Evolutionary conservation across 768 basidiomycete species (phyloP).

Genomic region (Clitopilus passeckerianus): DNA sequence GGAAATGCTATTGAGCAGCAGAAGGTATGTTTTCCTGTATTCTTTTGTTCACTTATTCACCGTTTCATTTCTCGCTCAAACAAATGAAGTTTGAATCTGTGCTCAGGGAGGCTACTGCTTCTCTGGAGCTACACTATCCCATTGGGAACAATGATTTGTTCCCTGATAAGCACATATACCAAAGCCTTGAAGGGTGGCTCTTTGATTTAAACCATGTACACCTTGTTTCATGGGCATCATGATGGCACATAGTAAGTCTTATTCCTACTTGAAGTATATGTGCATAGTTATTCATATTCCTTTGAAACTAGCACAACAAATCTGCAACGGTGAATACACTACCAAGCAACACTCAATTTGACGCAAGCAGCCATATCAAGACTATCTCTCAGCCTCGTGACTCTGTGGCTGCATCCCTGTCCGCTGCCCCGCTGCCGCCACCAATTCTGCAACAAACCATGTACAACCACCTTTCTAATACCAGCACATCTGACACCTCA

Average conservation of each 20-base stretch:
- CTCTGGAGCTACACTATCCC: background rate
- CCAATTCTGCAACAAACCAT: background rate
- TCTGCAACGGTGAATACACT: background rate
- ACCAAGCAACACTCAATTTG: background rate
- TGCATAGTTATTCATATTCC: background rate
- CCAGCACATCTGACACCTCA: background rate
- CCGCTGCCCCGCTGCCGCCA: background rate
- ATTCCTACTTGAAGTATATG: too few relatives aligned
- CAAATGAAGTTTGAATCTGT: slow-evolving; percentile 1
- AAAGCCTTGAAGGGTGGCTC: background rate
- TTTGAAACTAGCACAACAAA: background rate
- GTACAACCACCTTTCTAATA: background rate
- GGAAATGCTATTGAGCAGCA: background rate
- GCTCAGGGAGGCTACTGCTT: background rate
- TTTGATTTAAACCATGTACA: slow-evolving; percentile 1
- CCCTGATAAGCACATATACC: slow-evolving; percentile 1
- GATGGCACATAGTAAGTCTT: background rate
- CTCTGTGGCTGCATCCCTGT: background rate
- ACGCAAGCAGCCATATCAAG: background rate
- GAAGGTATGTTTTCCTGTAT: background rate
- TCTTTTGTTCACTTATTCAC: background rate
- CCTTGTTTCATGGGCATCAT: background rate
- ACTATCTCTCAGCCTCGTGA: background rate
- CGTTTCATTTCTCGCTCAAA: background rate
- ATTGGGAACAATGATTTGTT: background rate